Conservation (phyloP, 2,329 filamentous ascomycete species). For the Podosphaera fusca region DNA sequence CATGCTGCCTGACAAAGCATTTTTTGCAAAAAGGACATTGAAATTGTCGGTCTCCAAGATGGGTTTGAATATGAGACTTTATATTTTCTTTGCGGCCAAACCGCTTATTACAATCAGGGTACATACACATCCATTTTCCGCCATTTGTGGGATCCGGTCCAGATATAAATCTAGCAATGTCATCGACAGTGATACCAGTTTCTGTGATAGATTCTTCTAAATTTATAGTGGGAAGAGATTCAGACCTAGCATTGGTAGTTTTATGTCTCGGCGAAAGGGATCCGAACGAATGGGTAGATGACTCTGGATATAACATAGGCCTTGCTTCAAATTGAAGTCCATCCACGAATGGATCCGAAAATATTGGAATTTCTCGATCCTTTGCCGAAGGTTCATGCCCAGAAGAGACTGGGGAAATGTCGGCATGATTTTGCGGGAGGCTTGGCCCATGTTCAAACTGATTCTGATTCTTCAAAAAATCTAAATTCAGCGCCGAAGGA, state of each 20-base stretch:
- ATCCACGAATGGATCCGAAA: conserved; percentile 22
- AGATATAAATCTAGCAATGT: conserved; percentile 53
- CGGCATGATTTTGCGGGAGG: conserved; percentile 11
- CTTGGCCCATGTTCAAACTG: conserved; percentile 7
- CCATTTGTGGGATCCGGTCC: conserved; percentile 50
- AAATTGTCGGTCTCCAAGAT: conserved; percentile 88
- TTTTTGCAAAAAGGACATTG: conserved; percentile 84
- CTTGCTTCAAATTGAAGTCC: conserved; percentile 19
- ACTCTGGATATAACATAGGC: conserved; percentile 5
- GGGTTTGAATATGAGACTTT: conserved; percentile 93
- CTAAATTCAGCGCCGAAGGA: conserved; percentile 22
- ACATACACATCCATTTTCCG: conserved; percentile 53
- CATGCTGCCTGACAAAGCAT: conserved; percentile 90
- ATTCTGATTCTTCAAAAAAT: conserved; percentile 19
- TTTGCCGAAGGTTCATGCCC: conserved; percentile 26
- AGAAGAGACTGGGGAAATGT: conserved; percentile 24
- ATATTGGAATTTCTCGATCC: conserved; percentile 23
- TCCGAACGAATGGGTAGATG: conserved; percentile 1
- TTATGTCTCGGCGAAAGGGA: conserved; percentile 7
- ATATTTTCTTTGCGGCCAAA: conserved; percentile 99
- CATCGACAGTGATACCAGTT: conserved; percentile 70
- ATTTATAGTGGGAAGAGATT: conserved; percentile 35
- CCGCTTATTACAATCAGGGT: conserved; percentile 56
- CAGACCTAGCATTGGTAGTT: conserved; percentile 28
- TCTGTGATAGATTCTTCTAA: conserved; percentile 44